Base-by-base conservation (phyloP, 202 grass and related monocot genomes). In the Miscanthus sacchariflorus region DNA sequence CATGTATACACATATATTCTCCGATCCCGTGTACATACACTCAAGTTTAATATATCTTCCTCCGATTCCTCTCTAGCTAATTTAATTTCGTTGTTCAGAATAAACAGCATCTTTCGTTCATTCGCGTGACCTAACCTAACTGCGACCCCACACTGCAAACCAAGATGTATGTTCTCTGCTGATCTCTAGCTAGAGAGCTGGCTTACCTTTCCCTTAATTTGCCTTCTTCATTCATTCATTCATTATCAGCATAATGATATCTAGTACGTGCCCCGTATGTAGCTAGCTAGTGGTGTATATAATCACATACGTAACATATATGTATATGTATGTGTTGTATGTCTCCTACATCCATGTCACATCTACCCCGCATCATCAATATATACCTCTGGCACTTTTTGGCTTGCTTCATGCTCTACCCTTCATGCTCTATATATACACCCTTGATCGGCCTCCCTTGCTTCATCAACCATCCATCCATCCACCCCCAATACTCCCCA, bases 121-220 rank as follows among this genome's bases (percentile, higher is more conserved):
- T 35, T 35, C 2, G 9, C 72, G 44, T 40, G 90, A 82, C 78
- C 90, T 88, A 88, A 91, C 90, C 86, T 88, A 78, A 77, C 81
- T 61, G 43, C 3, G 23, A 52, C 67, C 80, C 84, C 73, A 71
- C 78, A 72, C 5, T 80, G 18, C 12, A 78, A 78, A 78, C 40
- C 68, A 76, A 89, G 72, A 77, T 76, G 71, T 64, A 64, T 64
- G 59, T 25, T 70, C 54, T 84, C 45, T 27, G 17, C 14, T 82
- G 17, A 67, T 88, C 33, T 69, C 19, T 70, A 0, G 7, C 27
- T 44, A 33, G 33, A 35, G 33, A 35, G 10, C 66, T 58, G 18
- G 19, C 56, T 63, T 63, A 58, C 19, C 19, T 58, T 12, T 23
- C 39, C 39, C 39, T 42, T 72, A 63, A 24, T 63, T 63, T 85